A percentile compares a stretch with the other conserved stretches of the same genome.
phyloP scores from a whole-genome alignment of 2,329 filamentous ascomycete genomes.

The Ophiosphaerella korrae region DNA sequence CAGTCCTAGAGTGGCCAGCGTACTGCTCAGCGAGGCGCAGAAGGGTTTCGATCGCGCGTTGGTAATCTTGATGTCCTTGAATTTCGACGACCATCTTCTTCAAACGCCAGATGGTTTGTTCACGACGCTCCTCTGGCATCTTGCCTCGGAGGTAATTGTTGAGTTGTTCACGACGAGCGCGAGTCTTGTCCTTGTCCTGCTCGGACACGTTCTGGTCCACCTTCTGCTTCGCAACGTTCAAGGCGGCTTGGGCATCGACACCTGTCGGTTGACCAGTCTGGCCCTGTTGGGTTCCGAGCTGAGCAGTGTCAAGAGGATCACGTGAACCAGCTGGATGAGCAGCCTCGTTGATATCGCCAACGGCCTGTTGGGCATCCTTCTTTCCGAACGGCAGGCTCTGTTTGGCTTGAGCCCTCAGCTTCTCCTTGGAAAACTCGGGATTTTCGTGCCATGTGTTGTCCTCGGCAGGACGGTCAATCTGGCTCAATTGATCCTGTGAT shows the following conservation, averaged over 20 bases:
- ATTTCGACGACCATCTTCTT: conserved; percentile 99
- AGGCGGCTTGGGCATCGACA: conserved; percentile 59
- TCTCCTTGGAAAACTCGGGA: conserved; percentile 74
- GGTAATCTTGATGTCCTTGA: conserved; percentile 92
- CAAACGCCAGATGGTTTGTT: conserved; percentile 87
- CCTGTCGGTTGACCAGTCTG: conserved; percentile 54
- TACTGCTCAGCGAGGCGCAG: conserved; percentile 86
- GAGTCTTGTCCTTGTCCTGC: conserved; percentile 55
- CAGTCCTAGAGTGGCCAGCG: conserved; percentile 69
- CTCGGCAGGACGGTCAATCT: conserved; percentile 82
- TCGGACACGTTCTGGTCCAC: conserved; percentile 68
- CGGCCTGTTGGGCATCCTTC: conserved; percentile 64
- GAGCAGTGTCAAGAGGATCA: conserved; percentile 60
- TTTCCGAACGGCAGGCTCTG: conserved; percentile 58
- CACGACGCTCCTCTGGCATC: conserved; percentile 88
- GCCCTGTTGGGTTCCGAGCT: conserved; percentile 57
- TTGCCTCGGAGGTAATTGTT: conserved; percentile 82
- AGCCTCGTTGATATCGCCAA: conserved; percentile 60
- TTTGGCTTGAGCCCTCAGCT: conserved; percentile 71
- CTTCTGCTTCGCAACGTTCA: conserved; percentile 60
- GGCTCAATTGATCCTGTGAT: conserved; percentile 72
- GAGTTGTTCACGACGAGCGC: conserved; percentile 56
- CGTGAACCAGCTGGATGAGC: conserved; percentile 63
- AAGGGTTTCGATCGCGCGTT: conserved; percentile 86
- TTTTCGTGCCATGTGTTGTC: conserved; percentile 95